Evolutionary conservation across 257 asterid species (phyloP).

Genomic region (Hygrophila difformis): DNA sequence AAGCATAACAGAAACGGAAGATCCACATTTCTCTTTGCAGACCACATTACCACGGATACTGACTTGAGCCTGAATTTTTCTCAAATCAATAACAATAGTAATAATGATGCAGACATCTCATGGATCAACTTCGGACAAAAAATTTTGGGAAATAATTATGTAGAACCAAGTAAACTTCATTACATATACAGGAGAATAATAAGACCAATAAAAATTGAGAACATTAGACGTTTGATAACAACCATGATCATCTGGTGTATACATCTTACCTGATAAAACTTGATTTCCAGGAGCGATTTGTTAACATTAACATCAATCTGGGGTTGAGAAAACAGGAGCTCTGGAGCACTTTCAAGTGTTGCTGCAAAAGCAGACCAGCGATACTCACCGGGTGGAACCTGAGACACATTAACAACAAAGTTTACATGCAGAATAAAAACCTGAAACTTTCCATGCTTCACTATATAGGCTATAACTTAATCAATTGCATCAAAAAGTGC

Average conservation of each 20-base stretch:
- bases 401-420: slow-evolving; percentile 20
- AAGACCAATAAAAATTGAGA: slow-evolving; percentile 9
- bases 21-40: slow-evolving; percentile 79
- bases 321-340: slow-evolving; percentile 72
- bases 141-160: slow-evolving; percentile 4
- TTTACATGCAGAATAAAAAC: slow-evolving; percentile 11
- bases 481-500: slow-evolving; percentile 2
- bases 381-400: slow-evolving; percentile 93
- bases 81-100: slow-evolving; percentile 13
- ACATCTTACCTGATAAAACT: slow-evolving; percentile 65
- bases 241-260: neutral
- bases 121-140: slow-evolving; percentile 7
- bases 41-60: slow-evolving; percentile 65
- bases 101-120: slow-evolving; percentile 2
- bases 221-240: slow-evolving; percentile 8
- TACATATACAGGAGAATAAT: neutral
- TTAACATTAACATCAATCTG: slow-evolving; percentile 52
- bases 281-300: slow-evolving; percentile 51
- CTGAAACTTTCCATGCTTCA: slow-evolving; percentile 11
- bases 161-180: neutral
- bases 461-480: slow-evolving; percentile 3
- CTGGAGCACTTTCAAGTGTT: slow-evolving; percentile 67
- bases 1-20: slow-evolving; percentile 64
- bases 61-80: slow-evolving; percentile 64
- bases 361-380: slow-evolving; percentile 88